Conservation (phyloP, 495 filamentous ascomycete species). For the Hapsidospora chrysogenum region DNA sequence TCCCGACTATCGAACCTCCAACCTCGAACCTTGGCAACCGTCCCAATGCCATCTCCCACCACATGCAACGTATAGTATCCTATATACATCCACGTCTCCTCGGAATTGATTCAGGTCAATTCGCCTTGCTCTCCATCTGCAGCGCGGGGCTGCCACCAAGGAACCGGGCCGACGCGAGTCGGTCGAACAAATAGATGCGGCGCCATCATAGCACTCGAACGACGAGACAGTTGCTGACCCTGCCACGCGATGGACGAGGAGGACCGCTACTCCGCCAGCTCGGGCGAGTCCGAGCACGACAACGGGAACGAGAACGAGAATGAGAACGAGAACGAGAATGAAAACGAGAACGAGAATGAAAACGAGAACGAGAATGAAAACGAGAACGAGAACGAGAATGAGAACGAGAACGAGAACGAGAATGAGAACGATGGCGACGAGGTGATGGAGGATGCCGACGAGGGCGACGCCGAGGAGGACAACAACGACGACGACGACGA, state of each 20-base stretch:
- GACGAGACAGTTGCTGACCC: no score
- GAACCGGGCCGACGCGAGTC: no score
- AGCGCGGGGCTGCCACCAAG: no score
- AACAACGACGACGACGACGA: constrained; percentile 40
- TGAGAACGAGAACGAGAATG: constrained; percentile 38
- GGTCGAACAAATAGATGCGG: no score
- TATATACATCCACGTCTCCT: no score
- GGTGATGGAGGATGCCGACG: constrained; percentile 45
- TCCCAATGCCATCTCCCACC: no score
- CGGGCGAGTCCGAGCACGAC: constrained; percentile 14
- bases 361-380: constrained; percentile 46
- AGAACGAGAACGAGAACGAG: constrained; percentile 21
- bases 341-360: constrained; percentile 45
- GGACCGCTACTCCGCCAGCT: constrained; percentile 1
- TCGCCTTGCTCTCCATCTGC: no score
- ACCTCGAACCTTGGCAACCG: no score
- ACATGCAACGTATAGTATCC: no score
- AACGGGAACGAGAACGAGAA: constrained; percentile 27
- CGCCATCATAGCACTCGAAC: no score
- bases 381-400: constrained; percentile 35
- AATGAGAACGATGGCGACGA: constrained; percentile 50
- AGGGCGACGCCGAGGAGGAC: constrained; percentile 40
- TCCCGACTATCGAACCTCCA: no score
- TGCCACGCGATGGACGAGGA: constrained; percentile 6
- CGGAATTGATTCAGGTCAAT: no score